phyloP scores from a whole-genome alignment of 345 rosid species.

The Bruguiera sexangula region DNA sequence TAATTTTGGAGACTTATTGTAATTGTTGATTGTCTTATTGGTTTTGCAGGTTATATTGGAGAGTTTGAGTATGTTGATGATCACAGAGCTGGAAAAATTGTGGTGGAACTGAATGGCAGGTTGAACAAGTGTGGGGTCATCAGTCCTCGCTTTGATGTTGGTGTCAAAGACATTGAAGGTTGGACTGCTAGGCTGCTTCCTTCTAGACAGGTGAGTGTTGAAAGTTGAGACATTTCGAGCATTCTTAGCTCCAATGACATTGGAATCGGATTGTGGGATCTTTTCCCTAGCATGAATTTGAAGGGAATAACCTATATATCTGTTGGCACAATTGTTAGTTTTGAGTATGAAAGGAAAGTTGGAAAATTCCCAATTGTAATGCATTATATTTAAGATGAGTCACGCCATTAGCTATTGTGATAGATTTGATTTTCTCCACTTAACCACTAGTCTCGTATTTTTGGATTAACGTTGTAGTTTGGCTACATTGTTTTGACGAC shows the following conservation, averaged over 20 bases:
- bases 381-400: not conserved
- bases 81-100: constrained; percentile 79
- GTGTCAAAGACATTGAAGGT: constrained; percentile 76
- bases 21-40: not conserved
- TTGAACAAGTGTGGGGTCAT: constrained; percentile 82
- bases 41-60: constrained; percentile 58
- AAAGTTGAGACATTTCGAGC: too few species aligned
- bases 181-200: constrained; percentile 89
- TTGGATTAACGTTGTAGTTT: constrained; percentile 42
- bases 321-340: too few species aligned
- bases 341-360: too few species aligned
- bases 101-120: constrained; percentile 72
- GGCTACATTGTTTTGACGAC: constrained; percentile 80
- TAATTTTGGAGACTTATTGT: not conserved
- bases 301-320: too few species aligned
- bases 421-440: too few species aligned
- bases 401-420: not conserved
- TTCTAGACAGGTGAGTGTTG: constrained; percentile 66
- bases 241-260: too few species aligned
- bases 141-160: constrained; percentile 82
- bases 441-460: not conserved
- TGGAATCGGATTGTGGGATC: too few species aligned
- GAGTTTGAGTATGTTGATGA: constrained; percentile 84
- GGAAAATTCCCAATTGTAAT: too few species aligned
- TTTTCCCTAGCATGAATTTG: too few species aligned